Evolutionary conservation across 495 filamentous ascomycete genomes (phyloP).

Genomic region (Lepraria neglecta): DNA sequence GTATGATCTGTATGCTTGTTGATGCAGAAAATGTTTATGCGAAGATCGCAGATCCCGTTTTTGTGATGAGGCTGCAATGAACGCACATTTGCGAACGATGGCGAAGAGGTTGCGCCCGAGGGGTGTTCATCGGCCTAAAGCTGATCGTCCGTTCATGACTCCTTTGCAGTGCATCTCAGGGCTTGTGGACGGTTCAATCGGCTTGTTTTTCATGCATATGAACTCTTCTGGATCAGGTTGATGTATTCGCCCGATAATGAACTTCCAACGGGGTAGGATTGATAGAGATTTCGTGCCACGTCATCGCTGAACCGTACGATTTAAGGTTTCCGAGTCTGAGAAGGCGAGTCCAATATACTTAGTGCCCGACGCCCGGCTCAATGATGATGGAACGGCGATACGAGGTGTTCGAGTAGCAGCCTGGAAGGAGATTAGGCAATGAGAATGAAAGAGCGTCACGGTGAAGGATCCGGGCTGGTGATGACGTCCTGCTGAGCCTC

Average conservation of each 20-base stretch:
- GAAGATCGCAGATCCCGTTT: not conserved
- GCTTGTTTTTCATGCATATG: slow-evolving; percentile 5
- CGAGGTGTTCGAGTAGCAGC: no score
- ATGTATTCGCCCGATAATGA: not conserved
- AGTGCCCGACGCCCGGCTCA: no score
- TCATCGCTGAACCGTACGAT: not conserved
- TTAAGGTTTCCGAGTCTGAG: not conserved
- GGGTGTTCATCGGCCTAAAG: no score
- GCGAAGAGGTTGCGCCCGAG: no score
- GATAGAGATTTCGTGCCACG: not conserved
- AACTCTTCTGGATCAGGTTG: not conserved
- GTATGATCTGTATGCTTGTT: not conserved
- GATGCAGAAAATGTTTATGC: not conserved
- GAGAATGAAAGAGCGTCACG: no score
- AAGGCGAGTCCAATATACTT: no score
- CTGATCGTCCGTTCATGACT: not conserved
- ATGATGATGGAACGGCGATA: no score
- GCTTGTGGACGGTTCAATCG: slow-evolving; percentile 2
- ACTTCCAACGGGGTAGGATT: not conserved
- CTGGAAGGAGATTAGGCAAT: no score
- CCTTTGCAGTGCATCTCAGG: slow-evolving; percentile 4
- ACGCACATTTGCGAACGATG: not conserved
- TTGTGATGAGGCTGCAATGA: not conserved
- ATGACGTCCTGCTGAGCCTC: no score
- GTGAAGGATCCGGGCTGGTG: no score